These are phyloP conservation scores for Geranomyces michiganensis DNA, from an alignment of 192 early-diverging fungal species.

Conservation along the genomic window DNA sequence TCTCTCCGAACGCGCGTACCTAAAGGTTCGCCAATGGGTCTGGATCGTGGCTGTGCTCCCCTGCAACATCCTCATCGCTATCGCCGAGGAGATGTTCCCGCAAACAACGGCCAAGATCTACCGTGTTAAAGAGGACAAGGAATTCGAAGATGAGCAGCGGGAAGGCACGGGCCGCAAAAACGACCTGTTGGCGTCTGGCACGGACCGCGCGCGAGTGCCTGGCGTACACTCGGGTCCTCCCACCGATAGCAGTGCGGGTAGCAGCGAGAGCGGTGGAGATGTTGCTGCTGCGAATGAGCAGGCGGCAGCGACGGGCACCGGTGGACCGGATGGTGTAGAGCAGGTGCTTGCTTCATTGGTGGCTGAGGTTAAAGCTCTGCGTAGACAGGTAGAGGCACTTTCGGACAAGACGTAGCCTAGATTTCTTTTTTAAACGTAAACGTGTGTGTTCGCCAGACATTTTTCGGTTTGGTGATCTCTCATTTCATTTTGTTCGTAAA, in stretches of 20 bases:
- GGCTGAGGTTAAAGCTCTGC: conserved; percentile 8
- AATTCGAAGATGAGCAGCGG: conserved; percentile 36
- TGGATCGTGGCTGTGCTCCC: conserved; percentile 24
- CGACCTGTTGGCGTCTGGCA: not conserved
- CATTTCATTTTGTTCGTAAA: too few species aligned
- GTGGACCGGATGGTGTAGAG: conserved; percentile 2
- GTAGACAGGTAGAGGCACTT: not conserved
- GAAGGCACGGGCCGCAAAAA: not conserved
- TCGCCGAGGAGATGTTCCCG: conserved; percentile 15
- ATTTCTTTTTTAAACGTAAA: too few species aligned
- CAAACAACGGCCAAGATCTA: conserved; percentile 33
- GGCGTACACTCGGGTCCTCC: not conserved
- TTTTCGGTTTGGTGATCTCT: too few species aligned
- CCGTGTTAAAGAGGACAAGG: conserved; percentile 25
- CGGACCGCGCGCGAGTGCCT: not conserved
- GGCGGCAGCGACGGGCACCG: not conserved
- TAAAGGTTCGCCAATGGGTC: not conserved
- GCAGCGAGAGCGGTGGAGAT: not conserved
- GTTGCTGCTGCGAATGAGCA: conserved; percentile 3
- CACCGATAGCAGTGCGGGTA: too few species aligned
- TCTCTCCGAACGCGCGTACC: conserved; percentile 24
- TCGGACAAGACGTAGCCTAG: not conserved
- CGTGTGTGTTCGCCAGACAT: too few species aligned
- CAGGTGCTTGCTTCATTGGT: conserved; percentile 1
- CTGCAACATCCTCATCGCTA: conserved; percentile 16